Base-by-base conservation (phyloP, 2,329 filamentous ascomycete species). In the Epichloe sibirici region DNA sequence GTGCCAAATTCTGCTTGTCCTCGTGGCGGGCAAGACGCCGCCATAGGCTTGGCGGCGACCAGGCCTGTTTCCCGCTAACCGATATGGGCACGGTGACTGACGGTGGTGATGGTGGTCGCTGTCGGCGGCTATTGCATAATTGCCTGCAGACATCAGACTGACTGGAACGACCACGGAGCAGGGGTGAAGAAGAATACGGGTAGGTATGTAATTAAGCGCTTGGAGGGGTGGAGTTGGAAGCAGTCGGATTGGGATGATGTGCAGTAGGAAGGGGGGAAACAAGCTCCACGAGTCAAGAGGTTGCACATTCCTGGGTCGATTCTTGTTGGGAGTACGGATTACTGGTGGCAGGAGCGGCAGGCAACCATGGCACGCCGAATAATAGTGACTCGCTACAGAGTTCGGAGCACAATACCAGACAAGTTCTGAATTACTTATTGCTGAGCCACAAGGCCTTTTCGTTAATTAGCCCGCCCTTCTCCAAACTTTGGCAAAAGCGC, bases 271-370 rank as follows among this genome's bases (percentile, higher is more conserved):
- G 28, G 12, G 9, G 28, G 28, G 34, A 13, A 40, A 28, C 23
- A 38, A 44, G 47, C 47, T 51, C 28, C 48, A 53, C 38, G 48
- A 53, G 52, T 53, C 52, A 53, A 50, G 48, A 39, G 48, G 40
- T 17, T 45, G 40, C 46, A 52, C 40, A 34, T 39, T 46, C 42
- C 34, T 45, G 42, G 39, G n/a, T 44, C 13, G 44, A 28, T 21
- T 21, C 6, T 45, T 45, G 13, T 7, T 34, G 44, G 23, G 23
- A 31, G 31, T 23, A 12, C 21, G 17, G 17, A 21, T 21, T 21
- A 21, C 28, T 37, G 31, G 48, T 38, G 21, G 48, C 40, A 45
- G 48, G 42, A 45, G 31, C 28, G 42, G 35, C 44, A 34, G 35
- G 35, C 49, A 51, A 39, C 47, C 47, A 49, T 17, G 38, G 47